Evolutionary conservation across 192 early-diverging fungal genomes (phyloP).

Genomic region (Entomortierella lignicola): DNA sequence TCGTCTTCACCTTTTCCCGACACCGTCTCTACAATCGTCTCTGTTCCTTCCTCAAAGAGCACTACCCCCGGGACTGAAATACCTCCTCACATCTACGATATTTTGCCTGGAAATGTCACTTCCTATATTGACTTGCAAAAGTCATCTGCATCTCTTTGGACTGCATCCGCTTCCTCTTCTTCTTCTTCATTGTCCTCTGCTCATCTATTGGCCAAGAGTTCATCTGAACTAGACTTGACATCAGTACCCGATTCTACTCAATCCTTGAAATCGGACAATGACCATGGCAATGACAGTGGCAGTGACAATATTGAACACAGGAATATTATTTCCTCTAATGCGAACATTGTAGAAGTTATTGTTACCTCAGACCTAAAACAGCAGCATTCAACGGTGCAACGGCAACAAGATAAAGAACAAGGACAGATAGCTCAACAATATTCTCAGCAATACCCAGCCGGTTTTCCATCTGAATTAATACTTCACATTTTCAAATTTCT

Average conservation of each 20-base stretch:
- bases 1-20: neutral
- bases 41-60: slow-evolving; percentile 1
- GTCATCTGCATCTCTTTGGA: neutral
- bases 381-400: neutral
- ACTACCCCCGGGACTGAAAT: neutral
- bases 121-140: neutral
- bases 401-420: neutral
- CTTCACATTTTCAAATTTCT: slow-evolving; percentile 62
- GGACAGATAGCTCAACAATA: neutral
- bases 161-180: neutral
- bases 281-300: neutral
- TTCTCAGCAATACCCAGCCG: slow-evolving; percentile 4
- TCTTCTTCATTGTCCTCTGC: neutral
- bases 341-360: neutral
- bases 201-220: neutral
- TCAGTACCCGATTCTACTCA: neutral
- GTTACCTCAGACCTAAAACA: too few relatives aligned
- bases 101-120: neutral
- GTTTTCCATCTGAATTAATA: slow-evolving; percentile 64
- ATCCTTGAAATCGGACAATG: neutral
- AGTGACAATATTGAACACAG: neutral
- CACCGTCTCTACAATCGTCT: neutral
- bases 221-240: neutral
- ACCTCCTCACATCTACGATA: neutral
- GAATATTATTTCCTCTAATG: too few relatives aligned